phyloP scores from a whole-genome alignment of 1,284 basidiomycete genomes.

The Rhodotorula sp. region DNA sequence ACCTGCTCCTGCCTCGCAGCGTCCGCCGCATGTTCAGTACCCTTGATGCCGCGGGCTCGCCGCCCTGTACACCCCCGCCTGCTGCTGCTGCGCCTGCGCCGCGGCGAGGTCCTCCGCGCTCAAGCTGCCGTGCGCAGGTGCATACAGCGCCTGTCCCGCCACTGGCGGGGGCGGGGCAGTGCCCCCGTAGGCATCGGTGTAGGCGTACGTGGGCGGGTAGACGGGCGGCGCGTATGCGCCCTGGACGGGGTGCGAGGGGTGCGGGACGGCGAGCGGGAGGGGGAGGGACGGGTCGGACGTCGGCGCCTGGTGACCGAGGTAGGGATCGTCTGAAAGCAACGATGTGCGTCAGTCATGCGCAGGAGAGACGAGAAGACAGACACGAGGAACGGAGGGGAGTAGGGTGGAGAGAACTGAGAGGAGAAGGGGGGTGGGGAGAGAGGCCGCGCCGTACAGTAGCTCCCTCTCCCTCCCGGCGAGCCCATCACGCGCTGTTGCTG shows the following conservation, averaged over 20 bases:
- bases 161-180: no score
- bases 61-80: not conserved
- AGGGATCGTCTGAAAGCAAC: slow-evolving; percentile 14
- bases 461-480: not conserved
- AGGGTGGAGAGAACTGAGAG: no score
- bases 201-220: slow-evolving; percentile 2
- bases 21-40: not conserved
- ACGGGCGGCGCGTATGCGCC: no score
- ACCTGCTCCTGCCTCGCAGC: no score
- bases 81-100: not conserved
- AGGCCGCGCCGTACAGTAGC: slow-evolving; percentile 5
- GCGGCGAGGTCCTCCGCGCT: not conserved
- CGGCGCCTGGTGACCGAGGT: slow-evolving; percentile 2
- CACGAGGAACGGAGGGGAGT: not conserved
- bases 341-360: not conserved
- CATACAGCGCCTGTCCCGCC: no score
- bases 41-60: not conserved
- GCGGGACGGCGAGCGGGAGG: slow-evolving; percentile 33
- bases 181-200: not conserved
- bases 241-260: not conserved
- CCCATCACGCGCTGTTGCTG: not conserved
- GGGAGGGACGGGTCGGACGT: slow-evolving; percentile 33
- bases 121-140: no score
- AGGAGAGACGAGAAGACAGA: not conserved
- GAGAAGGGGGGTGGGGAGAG: no score